Evolutionary conservation across 192 early-diverging fungal species (phyloP).

Genomic region (Ambispora gerdemannii): DNA sequence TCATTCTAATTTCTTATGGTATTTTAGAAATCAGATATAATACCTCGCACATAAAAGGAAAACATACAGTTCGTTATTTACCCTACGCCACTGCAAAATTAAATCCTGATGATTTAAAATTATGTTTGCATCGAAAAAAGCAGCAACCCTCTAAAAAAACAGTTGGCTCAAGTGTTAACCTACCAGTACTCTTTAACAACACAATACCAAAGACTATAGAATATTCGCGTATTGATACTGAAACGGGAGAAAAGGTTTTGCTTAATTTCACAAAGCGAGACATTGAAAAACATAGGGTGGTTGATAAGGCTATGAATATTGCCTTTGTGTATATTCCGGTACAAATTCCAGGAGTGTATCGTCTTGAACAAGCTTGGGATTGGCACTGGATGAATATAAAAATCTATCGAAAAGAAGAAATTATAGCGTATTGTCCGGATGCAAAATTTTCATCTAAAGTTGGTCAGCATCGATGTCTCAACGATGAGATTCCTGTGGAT

Average conservation of each 20-base stretch:
- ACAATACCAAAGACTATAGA: conserved; percentile 35
- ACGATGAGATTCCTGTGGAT: conserved; percentile 33
- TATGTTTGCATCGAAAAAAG: conserved; percentile 33
- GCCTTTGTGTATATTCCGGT: conserved; percentile 38
- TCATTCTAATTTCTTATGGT: not conserved
- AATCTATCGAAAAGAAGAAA: conserved; percentile 34
- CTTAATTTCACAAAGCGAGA: conserved; percentile 29
- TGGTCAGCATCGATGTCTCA: conserved; percentile 32
- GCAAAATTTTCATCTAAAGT: conserved; percentile 32
- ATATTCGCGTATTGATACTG: conserved; percentile 36
- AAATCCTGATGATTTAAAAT: conserved; percentile 40
- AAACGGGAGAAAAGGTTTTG: conserved; percentile 17
- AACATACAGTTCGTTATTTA: conserved; percentile 45
- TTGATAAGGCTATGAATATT: conserved; percentile 36
- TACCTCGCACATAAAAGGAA: conserved; percentile 42
- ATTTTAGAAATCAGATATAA: conserved; percentile 38
- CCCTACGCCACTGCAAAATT: conserved; percentile 44
- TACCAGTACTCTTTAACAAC: conserved; percentile 43
- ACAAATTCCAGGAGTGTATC: conserved; percentile 39
- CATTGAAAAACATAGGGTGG: conserved; percentile 27
- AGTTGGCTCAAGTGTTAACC: conserved; percentile 11
- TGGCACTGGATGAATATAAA: conserved; percentile 39
- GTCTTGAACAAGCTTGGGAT: conserved; percentile 33
- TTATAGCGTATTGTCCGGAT: conserved; percentile 41
- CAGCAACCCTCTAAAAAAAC: conserved; percentile 1